Evolutionary conservation across 495 filamentous ascomycete genomes (phyloP), one percentile per base, ranked within the genome.

Genomic region (Xylaria intraflava): DNA sequence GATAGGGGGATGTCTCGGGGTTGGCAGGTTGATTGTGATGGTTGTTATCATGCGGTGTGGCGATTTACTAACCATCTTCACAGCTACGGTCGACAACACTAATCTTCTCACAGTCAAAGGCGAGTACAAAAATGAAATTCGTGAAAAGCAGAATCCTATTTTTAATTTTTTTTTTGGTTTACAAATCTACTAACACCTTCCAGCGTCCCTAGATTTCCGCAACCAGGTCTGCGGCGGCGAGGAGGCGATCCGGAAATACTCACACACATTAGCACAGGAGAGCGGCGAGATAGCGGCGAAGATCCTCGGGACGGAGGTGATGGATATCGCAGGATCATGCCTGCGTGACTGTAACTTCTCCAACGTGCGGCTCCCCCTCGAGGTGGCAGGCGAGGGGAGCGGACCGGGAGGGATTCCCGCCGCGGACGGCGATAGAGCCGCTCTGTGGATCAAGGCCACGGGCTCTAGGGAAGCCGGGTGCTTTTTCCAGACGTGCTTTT

Each of bases 161-260:
- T 24, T 19, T 46, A 2, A 11, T 22, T 22, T 30, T 26, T 24
- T 9, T 12, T 41, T 23, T 31, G 6, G 30, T n/a, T 48, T 22
- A 49, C 49, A 30, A 49, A 43, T 2, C 10, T 11, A 24, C 12
- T 14, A 16, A 17, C 80, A 78, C 51, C 66, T 86, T 2, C 71
- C 78, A 4, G 83, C 80, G 0, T 86, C 87, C 0, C 57, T 91
- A 16, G 69, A 78, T 30, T 92, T 84, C 68, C 75, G 89, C 2
- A 58, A 65, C 7, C 65, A 80, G 17, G 65, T 87, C 38, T 84
- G 83, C 54, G 88, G 87, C 26, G 89, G 90, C 35, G 89, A 94
- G 49, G 67, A 78, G 1, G 72, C 68, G 1, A 86, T 95, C 54
- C 72, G 74, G 46, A 56, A 53, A 0, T 93, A 94, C 59, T 73